Base-by-base conservation (phyloP, 1,284 basidiomycete species). In the Pterula multifida region DNA sequence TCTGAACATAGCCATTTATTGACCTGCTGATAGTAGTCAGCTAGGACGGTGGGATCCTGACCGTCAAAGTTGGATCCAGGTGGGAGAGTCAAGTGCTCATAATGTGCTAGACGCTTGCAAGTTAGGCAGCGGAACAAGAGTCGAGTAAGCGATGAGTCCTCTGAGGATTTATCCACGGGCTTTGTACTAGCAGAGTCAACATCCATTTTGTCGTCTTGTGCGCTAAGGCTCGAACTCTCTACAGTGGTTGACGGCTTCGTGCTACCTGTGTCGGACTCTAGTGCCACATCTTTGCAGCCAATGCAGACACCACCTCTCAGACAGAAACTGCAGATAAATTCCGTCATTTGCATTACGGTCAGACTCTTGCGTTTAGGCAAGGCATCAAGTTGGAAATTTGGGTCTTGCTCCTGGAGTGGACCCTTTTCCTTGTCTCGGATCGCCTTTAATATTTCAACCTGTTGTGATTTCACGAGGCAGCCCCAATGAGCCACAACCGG, bases 51-150 rank as follows among this genome's bases (percentile, higher is more conserved):
- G 4, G 69, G 51, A 42, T 64, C 60, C 1, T 68, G 63, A 36
- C 71, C 66, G 25, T 47, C 45, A 3, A 65, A 64, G 19, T 65
- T 59, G 11, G 61, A 56, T 42, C 61, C 63, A 19, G 64, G 55
- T n/a, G 78, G 78, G n/a, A 63, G 52, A 3, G 75, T 72, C 45
- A 90, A 65, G 63, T 92, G 88, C 25, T 68, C 67, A 62, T 93
- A 94, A 63, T 94, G 90, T 9, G 81, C 77, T 3, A 83, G 69
- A 45, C 89, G 80, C 57, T 83, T 86, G 70, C 90, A 94, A 15
- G 80, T 76, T 47, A 79, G 62, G 63, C 90, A 94, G 26, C 90
- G 78, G 64, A 90, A 94, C 23, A 90, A 65, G 3, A 89, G 71
- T 54, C 77, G 70, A 9, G 57, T 56, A 3, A 61, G 54, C 49